phyloP scores from a whole-genome alignment of 1,284 basidiomycete species.

The Heterobasidion occidentale region DNA sequence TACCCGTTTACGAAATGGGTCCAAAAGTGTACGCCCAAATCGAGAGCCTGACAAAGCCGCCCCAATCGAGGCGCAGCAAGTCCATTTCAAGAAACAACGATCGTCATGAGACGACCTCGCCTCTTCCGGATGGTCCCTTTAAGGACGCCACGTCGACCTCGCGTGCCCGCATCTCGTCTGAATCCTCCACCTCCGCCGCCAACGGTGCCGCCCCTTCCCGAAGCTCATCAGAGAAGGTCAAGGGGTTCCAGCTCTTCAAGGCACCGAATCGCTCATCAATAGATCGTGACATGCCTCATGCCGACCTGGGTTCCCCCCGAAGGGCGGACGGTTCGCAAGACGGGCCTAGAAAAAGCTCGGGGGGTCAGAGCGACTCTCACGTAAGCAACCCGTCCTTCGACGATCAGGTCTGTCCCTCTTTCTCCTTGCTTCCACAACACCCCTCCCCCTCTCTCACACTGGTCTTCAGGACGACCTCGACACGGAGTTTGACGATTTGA shows the following conservation, averaged over 20 bases:
- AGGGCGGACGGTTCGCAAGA: constrained; percentile 9
- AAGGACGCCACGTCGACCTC: constrained; percentile 6
- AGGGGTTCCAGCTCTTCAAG: constrained; percentile 49
- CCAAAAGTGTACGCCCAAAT: constrained; percentile 68
- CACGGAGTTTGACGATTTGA: constrained; percentile 85
- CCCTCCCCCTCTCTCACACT: neutral
- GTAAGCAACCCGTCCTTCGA: constrained; percentile 5
- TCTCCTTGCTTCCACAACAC: neutral
- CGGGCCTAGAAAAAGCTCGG: constrained; percentile 32
- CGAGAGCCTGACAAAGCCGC: constrained; percentile 52
- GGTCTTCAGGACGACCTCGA: constrained; percentile 40
- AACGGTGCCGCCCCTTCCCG: constrained; percentile 24
- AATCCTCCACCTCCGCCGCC: constrained; percentile 21
- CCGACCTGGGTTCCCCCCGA: constrained; percentile 4
- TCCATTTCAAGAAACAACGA: constrained; percentile 46
- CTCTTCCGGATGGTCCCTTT: constrained; percentile 2
- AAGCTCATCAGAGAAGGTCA: constrained; percentile 53
- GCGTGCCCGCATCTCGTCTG: constrained; percentile 33
- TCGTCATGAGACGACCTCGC: constrained; percentile 9
- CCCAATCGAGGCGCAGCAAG: constrained; percentile 57
- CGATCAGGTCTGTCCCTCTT: constrained; percentile 7
- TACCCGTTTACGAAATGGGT: constrained; percentile 2
- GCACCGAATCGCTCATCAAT: constrained; percentile 21
- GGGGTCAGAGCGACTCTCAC: constrained; percentile 6
- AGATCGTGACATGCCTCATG: constrained; percentile 18